Evolutionary conservation across 495 filamentous ascomycete genomes (phyloP), one percentile per base, ranked within the genome.

Genomic region (Aspergillus sclerotiicarbonarius): DNA sequence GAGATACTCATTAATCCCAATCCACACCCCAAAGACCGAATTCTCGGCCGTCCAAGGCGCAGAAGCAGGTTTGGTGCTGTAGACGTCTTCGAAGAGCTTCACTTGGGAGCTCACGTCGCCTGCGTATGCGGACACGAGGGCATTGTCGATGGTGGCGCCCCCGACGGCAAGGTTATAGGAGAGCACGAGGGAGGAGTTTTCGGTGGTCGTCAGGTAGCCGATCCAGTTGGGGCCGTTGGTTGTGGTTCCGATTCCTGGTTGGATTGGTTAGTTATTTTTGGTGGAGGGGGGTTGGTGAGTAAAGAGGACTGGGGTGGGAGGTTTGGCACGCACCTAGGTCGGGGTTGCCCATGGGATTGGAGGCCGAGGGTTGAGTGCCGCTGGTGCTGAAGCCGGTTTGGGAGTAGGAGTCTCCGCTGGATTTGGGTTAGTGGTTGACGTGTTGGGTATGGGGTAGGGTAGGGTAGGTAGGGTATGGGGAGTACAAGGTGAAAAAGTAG

Each of bases 311-410:
- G 13, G 46, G 19, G 21, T n/a, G 12, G 16, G 7, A 47, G 20
- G 19, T 8, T 32, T 49, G 19, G 18, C 13, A 46, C 25, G 46
- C 45, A 74, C 73, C 73, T 31, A 76, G 60, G 8, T 62, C 32
- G 6, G 91, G 90, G 67, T 93, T 96, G 21, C 90, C 90, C 57
- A 94, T 76, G 0, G 90, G 89, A 66, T 92, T 90, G 8, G 62
- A 60, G 15, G 65, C 45, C 18, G 81, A 79, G 7, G 90, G 88
- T 55, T 89, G 84, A 12, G 79, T 71, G 48, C 75, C 72, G 29
- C 71, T 78, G 45, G 80, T 68, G 64, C 89, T 80, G 75, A 94
- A 96, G 51, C 82, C 83, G 16, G 84, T 88, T 46, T 73, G 71
- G 15, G 82, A 82, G 62, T 88, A 90, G 3, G 84, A 87, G 65